A percentile compares a stretch with the other conserved stretches of the same genome.
Evolutionary conservation across 2,329 filamentous ascomycete genomes (phyloP).

Genomic region (Fusarium sp.): DNA sequence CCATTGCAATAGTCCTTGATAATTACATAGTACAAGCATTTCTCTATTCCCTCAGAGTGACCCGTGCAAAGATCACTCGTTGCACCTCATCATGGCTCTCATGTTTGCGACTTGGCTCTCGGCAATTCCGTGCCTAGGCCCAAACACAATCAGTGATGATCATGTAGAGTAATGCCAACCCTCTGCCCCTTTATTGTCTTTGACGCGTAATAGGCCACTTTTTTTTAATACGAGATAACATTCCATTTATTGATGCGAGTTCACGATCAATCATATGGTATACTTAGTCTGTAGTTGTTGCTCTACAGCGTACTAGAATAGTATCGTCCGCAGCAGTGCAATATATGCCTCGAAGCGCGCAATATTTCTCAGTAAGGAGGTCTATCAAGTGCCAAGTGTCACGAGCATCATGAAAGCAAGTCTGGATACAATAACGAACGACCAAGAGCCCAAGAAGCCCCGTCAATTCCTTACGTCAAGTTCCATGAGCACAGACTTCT

Average conservation of each 20-base stretch:
- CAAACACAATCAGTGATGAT: constrained; percentile 3
- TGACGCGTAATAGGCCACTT: neutral
- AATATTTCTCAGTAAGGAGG: too few relatives aligned
- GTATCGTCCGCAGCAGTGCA: too few relatives aligned
- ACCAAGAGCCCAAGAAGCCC: neutral
- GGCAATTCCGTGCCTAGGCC: constrained; percentile 27
- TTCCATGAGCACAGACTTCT: neutral
- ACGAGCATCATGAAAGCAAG: neutral
- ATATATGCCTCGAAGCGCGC: too few relatives aligned
- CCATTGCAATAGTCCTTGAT: constrained; percentile 14
- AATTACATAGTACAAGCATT: neutral
- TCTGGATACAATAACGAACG: neutral
- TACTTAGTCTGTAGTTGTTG: too few relatives aligned
- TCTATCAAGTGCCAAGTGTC: too few relatives aligned
- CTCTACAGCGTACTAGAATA: too few relatives aligned
- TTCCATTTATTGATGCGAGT: too few relatives aligned
- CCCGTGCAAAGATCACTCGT: neutral
- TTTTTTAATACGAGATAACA: neutral
- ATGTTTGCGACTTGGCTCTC: constrained; percentile 25
- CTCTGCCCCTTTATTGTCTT: neutral
- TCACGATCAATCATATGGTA: too few relatives aligned
- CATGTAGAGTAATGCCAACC: neutral
- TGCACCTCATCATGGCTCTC: neutral
- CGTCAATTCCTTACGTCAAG: too few relatives aligned
- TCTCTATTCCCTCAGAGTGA: neutral